These are phyloP conservation scores for Calonectria multiphialidica DNA, from an alignment of 2,329 filamentous ascomycete species.

Conservation along the genomic window DNA sequence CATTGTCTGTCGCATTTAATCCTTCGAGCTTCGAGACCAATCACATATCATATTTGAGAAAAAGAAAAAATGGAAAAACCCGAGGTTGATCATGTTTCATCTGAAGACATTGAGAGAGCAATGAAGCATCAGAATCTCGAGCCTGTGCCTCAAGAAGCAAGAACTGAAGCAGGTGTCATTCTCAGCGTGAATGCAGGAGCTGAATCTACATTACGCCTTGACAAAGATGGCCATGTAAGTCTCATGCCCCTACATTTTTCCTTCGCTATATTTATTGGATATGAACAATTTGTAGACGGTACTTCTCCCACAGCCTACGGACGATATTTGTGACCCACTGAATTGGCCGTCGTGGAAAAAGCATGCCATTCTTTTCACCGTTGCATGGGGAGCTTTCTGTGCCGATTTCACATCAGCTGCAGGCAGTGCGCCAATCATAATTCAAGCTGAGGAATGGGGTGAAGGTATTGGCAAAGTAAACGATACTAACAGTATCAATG, in stretches of 20 bases:
- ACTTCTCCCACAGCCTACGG: constrained; percentile 33
- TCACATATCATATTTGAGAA: too few species aligned
- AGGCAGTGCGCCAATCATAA: constrained; percentile 30
- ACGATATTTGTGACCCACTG: constrained; percentile 28
- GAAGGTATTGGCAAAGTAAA: constrained; percentile 17
- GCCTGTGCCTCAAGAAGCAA: constrained; percentile 25
- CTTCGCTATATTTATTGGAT: neutral
- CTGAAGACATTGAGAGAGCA: constrained; percentile 18
- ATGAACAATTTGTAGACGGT: constrained; percentile 15
- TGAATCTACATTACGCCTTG: constrained; percentile 28
- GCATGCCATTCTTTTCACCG: constrained; percentile 31
- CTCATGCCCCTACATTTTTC: neutral
- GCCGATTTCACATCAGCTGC: constrained; percentile 34
- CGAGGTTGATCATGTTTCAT: constrained; percentile 32
- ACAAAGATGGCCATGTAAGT: constrained; percentile 32
- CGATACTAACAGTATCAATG: constrained; percentile 32
- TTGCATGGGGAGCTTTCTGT: constrained; percentile 30
- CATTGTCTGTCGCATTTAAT: neutral
- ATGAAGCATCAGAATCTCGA: constrained; percentile 13
- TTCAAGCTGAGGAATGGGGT: constrained; percentile 33
- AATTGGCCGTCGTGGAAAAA: constrained; percentile 37
- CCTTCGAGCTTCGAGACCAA: too few species aligned
- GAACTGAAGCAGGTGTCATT: constrained; percentile 33
- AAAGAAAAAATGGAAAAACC: constrained; percentile 34
- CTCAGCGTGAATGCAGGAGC: constrained; percentile 17